Conservation (phyloP, 2,329 filamentous ascomycete genomes). For the Colletotrichum spaethianum region DNA sequence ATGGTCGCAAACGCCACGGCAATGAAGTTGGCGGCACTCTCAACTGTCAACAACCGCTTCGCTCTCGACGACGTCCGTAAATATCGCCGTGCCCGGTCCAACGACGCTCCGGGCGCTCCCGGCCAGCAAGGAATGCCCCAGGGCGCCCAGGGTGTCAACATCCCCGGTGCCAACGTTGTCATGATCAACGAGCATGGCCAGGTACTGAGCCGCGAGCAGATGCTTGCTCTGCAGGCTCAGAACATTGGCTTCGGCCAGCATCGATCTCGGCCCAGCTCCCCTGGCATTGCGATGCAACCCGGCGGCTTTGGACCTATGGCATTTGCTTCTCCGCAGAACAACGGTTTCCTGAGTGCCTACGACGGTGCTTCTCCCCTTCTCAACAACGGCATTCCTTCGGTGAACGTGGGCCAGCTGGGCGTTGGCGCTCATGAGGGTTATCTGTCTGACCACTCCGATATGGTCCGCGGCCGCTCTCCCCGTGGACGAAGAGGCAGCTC, state of each 20-base stretch:
- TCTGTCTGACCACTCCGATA: slow-evolving; percentile 93
- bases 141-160: slow-evolving; percentile 67
- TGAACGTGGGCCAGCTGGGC: slow-evolving; percentile 82
- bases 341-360: slow-evolving; percentile 93
- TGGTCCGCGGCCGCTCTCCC: slow-evolving; percentile 90
- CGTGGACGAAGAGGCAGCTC: slow-evolving; percentile 93
- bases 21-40: slow-evolving; percentile 97
- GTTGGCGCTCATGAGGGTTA: slow-evolving; percentile 84
- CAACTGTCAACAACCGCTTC: slow-evolving; percentile 98
- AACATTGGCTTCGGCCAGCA: slow-evolving; percentile 71
- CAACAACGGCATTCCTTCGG: slow-evolving; percentile 77
- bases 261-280: slow-evolving; percentile 90
- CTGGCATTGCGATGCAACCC: slow-evolving; percentile 85
- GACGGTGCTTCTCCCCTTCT: slow-evolving; percentile 80
- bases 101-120: slow-evolving; percentile 77
- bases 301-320: slow-evolving; percentile 71
- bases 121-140: slow-evolving; percentile 25
- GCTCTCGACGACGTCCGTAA: slow-evolving; percentile 97
- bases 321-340: slow-evolving; percentile 92
- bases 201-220: slow-evolving; percentile 86
- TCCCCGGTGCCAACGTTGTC: slow-evolving; percentile 83
- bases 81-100: slow-evolving; percentile 91
- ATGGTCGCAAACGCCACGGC: slow-evolving; percentile 99
- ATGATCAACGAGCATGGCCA: slow-evolving; percentile 97
- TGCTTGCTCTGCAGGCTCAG: slow-evolving; percentile 84